Percentiles rank a stretch among this genome's conserved stretches.
Conservation (phyloP, 805 yeast genomes). For the Saccharomycopsis sp. region DNA sequence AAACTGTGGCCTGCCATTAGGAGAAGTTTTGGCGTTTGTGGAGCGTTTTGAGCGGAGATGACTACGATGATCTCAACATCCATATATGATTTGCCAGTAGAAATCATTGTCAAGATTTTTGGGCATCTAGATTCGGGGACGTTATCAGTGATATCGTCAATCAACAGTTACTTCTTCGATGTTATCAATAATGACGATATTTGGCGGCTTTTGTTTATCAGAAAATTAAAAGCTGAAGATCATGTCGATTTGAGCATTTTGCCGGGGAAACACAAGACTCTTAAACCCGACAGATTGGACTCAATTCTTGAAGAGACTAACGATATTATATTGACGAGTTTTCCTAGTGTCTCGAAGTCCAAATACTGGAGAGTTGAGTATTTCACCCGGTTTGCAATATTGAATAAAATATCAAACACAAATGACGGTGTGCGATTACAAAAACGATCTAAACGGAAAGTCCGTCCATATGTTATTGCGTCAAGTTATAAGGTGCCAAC, state of each 20-base stretch:
- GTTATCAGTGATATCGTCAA: conserved; percentile 7
- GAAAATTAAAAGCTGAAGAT: conserved; percentile 4
- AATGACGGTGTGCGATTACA: conserved; percentile 8
- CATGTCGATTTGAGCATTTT: conserved; percentile 3
- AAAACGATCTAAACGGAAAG: not conserved
- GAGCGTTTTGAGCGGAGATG: not conserved
- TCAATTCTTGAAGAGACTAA: conserved; percentile 3
- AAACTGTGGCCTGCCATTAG: not conserved
- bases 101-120: conserved; percentile 15
- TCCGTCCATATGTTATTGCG: conserved; percentile 11
- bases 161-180: conserved; percentile 12
- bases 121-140: conserved; percentile 15
- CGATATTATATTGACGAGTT: conserved; percentile 3
- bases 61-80: not conserved
- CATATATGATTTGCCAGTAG: conserved; percentile 15
- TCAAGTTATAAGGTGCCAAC: conserved; percentile 11
- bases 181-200: conserved; percentile 14
- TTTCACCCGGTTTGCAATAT: conserved; percentile 6
- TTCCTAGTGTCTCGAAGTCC: conserved; percentile 15
- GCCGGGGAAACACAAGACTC: conserved; percentile 13
- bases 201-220: conserved; percentile 15
- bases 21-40: no score
- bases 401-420: conserved; percentile 8
- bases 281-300: not conserved
- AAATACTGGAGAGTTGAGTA: conserved; percentile 17